These are phyloP conservation scores for Leccinellum albellum DNA, from an alignment of 768 basidiomycete genomes.

Conservation along the genomic window DNA sequence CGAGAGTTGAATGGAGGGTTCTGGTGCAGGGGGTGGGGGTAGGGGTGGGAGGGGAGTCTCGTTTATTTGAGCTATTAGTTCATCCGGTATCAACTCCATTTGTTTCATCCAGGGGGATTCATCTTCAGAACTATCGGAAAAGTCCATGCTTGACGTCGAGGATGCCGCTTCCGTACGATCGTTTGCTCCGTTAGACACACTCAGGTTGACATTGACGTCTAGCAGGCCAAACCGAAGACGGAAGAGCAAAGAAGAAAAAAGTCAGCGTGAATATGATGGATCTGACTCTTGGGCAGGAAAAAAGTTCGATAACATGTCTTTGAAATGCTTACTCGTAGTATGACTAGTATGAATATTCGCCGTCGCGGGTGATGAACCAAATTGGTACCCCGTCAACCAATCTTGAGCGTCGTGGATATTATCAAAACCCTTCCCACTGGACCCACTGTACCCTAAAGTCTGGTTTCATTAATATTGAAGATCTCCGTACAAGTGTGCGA, in stretches of 20 bases:
- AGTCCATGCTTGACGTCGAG: conserved; percentile 7
- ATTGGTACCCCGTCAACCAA: conserved; percentile 21
- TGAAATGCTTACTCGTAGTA: conserved; percentile 16
- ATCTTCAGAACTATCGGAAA: not conserved
- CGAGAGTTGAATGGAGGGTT: conserved; percentile 24
- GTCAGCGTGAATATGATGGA: not conserved
- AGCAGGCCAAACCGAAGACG: not conserved
- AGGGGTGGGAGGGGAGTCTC: not conserved
- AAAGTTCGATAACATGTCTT: not conserved
- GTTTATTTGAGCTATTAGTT: not conserved
- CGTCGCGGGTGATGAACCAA: conserved; percentile 5
- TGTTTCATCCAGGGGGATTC: not conserved
- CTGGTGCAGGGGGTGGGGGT: not conserved
- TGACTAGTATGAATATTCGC: not conserved
- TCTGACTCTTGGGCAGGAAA: not conserved
- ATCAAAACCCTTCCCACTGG: conserved; percentile 32
- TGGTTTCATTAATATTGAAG: not conserved
- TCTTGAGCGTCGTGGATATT: conserved; percentile 24
- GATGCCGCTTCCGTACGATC: not conserved
- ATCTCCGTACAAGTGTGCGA: not conserved
- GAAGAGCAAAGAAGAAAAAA: not conserved
- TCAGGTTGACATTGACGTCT: conserved; percentile 22
- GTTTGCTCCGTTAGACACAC: conserved; percentile 7
- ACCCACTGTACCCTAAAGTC: conserved; percentile 30
- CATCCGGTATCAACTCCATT: not conserved